phyloP scores from a whole-genome alignment of 2,329 filamentous ascomycete genomes.

The Intubia oerlemansii region DNA sequence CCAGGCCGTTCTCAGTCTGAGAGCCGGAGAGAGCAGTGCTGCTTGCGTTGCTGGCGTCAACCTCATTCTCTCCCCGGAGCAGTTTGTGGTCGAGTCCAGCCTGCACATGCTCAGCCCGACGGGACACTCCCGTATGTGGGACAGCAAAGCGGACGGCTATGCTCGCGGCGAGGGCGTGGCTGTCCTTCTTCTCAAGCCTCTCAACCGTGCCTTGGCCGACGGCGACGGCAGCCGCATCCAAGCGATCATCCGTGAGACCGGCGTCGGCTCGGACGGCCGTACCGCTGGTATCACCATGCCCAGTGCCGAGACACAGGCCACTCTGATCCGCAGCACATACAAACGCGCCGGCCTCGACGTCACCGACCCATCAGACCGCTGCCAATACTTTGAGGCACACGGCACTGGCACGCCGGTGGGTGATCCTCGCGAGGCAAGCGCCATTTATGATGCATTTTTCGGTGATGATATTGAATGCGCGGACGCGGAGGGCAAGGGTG shows the following conservation, averaged over 20 bases:
- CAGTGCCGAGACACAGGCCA: slow-evolving; percentile 20
- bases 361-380: no score
- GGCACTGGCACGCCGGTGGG: slow-evolving; percentile 15
- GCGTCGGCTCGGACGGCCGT: slow-evolving; percentile 26
- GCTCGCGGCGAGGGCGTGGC: slow-evolving; percentile 33
- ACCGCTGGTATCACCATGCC: slow-evolving; percentile 33
- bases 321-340: slow-evolving; percentile 23
- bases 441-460: slow-evolving; percentile 18
- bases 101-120: slow-evolving; percentile 16
- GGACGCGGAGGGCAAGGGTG: no score
- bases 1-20: slow-evolving; percentile 11
- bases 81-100: slow-evolving; percentile 12
- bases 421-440: slow-evolving; percentile 18
- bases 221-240: slow-evolving; percentile 22
- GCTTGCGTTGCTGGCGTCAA: slow-evolving; percentile 14
- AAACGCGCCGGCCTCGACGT: slow-evolving; percentile 18
- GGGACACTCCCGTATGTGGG: slow-evolving; percentile 25
- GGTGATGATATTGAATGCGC: neutral
- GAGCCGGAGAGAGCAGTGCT: slow-evolving; percentile 8
- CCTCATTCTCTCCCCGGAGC: slow-evolving; percentile 15
- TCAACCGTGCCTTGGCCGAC: slow-evolving; percentile 26
- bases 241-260: slow-evolving; percentile 25
- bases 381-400: slow-evolving; percentile 25
- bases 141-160: slow-evolving; percentile 30
- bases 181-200: slow-evolving; percentile 27